These are phyloP conservation scores for Pneumocystis jirovecii DNA, from an alignment of 1,139 yeast genomes.

Conservation along the genomic window DNA sequence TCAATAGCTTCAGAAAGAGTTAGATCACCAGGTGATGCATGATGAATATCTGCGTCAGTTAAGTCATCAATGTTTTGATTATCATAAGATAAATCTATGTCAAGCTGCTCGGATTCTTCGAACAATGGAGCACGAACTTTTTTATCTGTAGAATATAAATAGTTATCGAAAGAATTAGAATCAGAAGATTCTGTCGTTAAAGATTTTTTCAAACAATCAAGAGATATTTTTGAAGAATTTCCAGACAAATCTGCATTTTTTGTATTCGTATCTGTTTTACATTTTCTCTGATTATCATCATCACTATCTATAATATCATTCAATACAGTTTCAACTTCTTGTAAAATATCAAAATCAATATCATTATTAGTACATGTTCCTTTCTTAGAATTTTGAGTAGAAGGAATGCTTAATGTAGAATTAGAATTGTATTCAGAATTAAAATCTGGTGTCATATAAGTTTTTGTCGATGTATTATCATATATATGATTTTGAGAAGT, in stretches of 20 bases:
- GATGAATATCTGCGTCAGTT: slow-evolving; percentile 15
- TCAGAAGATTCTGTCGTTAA: background rate
- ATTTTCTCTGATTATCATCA: background rate
- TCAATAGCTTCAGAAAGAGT: slow-evolving; percentile 54
- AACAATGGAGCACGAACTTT: background rate
- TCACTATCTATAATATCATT: background rate
- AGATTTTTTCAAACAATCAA: background rate
- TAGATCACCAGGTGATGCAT: slow-evolving; percentile 58
- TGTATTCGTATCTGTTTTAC: background rate
- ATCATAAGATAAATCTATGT: background rate
- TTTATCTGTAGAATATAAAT: background rate
- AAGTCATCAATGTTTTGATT: slow-evolving; percentile 1
- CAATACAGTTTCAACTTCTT: background rate
- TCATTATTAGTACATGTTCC: background rate
- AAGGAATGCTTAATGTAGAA: background rate
- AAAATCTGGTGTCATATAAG: background rate
- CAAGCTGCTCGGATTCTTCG: background rate
- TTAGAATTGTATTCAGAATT: background rate
- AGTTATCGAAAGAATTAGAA: background rate
- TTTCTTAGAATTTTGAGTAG: background rate
- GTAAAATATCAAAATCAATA: background rate
- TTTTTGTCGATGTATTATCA: background rate
- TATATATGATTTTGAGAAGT: background rate
- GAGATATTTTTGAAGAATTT: background rate
- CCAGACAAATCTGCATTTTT: background rate